Evolutionary conservation across 2,329 filamentous ascomycete species (phyloP), one percentile per base, ranked within the genome.

Genomic region (Aureobasidium sp.): DNA sequence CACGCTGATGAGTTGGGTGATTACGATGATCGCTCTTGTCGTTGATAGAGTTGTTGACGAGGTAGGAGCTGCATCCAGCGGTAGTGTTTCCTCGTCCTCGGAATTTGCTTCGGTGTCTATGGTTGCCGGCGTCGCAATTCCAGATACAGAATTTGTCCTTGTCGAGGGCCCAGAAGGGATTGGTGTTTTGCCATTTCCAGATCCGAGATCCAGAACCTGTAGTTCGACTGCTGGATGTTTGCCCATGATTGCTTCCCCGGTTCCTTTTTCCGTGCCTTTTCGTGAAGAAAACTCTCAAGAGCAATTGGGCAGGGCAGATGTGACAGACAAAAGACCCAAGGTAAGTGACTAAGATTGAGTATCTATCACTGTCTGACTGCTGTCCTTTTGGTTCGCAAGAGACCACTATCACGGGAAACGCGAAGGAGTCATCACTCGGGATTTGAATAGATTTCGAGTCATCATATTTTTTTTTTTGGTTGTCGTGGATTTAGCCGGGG

Each of bases 1-100:
- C 17, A 65, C 62, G 63, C 63, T 64, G 48, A 64, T 58, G 34
- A 68, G 64, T 58, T 66, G 65, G 22, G 56, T 49, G 45, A 66
- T 64, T 31, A 66, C 63, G 42, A 67, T 64, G 8, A 64, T 63
- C 2, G 67, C 57, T 48, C 64, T 65, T 17, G 59, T 44, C 29
- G 47, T 64, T 8, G 65, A 60, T n/a, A 67, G 61, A 5, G 36
- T 39, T 8, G 20, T 12, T 27, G n/a, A 27, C 1, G 42, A 12
- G 20, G 36, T 14, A 20, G 36, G n/a, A 8, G 47, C 1, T 22
- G 31, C 31, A n/a, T 44, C 31, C 6, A 25, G 12, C 39, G 41
- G 42, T 34, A 34, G 8, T 39, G 44, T 45, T 25, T 57, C 53
- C 7, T 55, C 53, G 5, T 57, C 53, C 8, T 41, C 44, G 9